Evolutionary conservation across 768 basidiomycete species (phyloP), one percentile per base, ranked within the genome.

Genomic region (Termitomyces sp.): DNA sequence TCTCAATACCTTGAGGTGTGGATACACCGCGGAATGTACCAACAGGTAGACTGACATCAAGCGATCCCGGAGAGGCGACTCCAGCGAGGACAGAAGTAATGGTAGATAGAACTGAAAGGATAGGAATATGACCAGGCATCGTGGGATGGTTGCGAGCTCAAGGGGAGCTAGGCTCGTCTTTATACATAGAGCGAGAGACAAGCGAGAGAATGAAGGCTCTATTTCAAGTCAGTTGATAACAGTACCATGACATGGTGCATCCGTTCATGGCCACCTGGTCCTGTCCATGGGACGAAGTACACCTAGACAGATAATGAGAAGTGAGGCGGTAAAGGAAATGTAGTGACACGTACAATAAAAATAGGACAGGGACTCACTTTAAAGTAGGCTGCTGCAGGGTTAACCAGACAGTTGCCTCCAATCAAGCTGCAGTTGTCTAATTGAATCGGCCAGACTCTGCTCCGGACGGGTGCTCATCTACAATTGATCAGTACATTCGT

Each of bases 21-120:
- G 68, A 54, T 2, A 77, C 58, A 7, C 82, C 82, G 2, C 73
- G 75, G 57, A 82, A 82, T 0, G 67, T 72, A 3, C 83, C 82
- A 6, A 70, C 74, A 10, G 65, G 70, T 10, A 78, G 58, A 7
- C 53, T 54, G n/a, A 82, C 69, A n/a, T 78, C 74, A 21, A 76
- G 67, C 12, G 64, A 59, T 21, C 11, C 30, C 30, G 54, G 9
- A 22, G 15, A n/a, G n/a, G n/a, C n/a, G n/a, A n/a, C n/a, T n/a
- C n/a, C 14, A 2, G 54, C 32, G 21, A 46, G 38, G 0, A 12
- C 24, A 51, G n/a, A 28, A 11, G 43, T 19, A n/a, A n/a, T n/a
- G n/a, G n/a, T n/a, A n/a, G n/a, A n/a, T n/a, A 56, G 24, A 24
- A n/a, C 9, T 19, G 43, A 3, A 30, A 51, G 30, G 11, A 22